phyloP scores from a whole-genome alignment of 192 early-diverging fungal species.

The Coemansia sp. region DNA sequence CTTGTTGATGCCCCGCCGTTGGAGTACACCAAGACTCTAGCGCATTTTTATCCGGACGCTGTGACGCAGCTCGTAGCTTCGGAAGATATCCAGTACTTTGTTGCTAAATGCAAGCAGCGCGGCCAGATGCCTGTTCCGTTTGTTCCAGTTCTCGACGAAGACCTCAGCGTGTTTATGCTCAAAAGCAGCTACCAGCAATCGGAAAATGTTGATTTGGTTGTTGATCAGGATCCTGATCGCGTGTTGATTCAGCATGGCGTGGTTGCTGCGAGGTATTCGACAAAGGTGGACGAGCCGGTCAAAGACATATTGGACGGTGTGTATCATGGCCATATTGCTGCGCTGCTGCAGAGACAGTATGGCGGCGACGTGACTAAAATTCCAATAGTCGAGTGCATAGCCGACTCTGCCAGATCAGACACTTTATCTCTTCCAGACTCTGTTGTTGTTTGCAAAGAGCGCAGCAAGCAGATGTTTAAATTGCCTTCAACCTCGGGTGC shows the following conservation, averaged over 20 bases:
- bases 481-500: not conserved
- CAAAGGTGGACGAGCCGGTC: constrained; percentile 79
- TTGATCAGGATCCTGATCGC: constrained; percentile 82
- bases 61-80: constrained; percentile 14
- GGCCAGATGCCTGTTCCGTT: constrained; percentile 89
- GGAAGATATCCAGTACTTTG: constrained; percentile 40
- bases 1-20: not conserved
- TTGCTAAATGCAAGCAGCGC: constrained; percentile 53
- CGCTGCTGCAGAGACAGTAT: constrained; percentile 74
- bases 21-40: constrained; percentile 21
- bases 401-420: constrained; percentile 8
- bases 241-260: constrained; percentile 89
- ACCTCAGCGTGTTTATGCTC: constrained; percentile 88
- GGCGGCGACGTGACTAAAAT: constrained; percentile 60
- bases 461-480: constrained; percentile 1
- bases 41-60: constrained; percentile 8
- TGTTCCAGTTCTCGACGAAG: constrained; percentile 82
- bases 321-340: constrained; percentile 75
- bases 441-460: not conserved
- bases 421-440: constrained; percentile 18
- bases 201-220: constrained; percentile 81
- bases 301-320: constrained; percentile 86
- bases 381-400: constrained; percentile 81
- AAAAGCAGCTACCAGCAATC: constrained; percentile 91
- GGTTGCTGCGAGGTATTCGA: constrained; percentile 75